Evolutionary conservation across 192 early-diverging fungal species (phyloP), one percentile per base, ranked within the genome.

Genomic region (Oehlia diaphana): DNA sequence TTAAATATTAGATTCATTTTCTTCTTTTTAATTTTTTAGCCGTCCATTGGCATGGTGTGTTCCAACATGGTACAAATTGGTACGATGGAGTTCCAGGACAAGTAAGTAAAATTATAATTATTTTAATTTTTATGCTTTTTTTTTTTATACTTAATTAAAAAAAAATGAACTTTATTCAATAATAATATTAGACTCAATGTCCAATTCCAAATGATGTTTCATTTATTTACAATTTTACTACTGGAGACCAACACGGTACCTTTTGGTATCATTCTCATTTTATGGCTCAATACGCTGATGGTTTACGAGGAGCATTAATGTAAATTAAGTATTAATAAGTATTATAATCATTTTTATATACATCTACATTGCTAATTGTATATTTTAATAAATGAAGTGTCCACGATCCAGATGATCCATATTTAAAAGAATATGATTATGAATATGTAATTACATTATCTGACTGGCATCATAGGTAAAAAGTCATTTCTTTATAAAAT

Each of bases 231-330:
- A 79, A 81, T 69, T 81, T 81, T 47, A 19, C 4, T 21, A 81
- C 83, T 2, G 65, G 76, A 3, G 67, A 79, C 28, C 80, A 81
- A 39, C 58, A 37, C 44, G 88, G 86, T 23, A 85, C 84, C 61
- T 89, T 82, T 49, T 89, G 88, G 88, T 83, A 80, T n/a, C 88
- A 89, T 44, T 80, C 81, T 50, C 88, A 89, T 68, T 26, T 67
- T 9, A 16, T 49, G 0, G 74, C 77, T 0, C 83, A 83, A 44
- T 79, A 81, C 14, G 42, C 79, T 69, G 83, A 83, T 72, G 83
- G 83, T 9, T 65, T 83, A 23, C 53, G 65, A 13, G 79, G 79
- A 62, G 16, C 31, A 49, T 9, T 58, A 31, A 37, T 72, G 26
- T 64, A 64, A 10, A 31, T 31, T 31, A 31, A n/a, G n/a, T n/a